Evolutionary conservation across 106 monocot genomes (phyloP).

Genomic region (Dendrobium nobile): DNA sequence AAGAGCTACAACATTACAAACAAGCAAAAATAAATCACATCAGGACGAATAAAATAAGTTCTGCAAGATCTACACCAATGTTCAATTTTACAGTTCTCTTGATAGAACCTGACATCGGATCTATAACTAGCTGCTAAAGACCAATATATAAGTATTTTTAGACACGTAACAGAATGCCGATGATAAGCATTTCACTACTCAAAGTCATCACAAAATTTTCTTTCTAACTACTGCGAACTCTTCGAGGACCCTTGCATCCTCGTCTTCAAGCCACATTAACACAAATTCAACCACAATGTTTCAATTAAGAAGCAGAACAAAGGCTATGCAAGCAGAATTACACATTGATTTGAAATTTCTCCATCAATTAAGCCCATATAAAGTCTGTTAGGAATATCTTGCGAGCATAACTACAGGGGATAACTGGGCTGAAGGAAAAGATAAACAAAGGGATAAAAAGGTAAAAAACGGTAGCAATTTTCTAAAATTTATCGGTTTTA

Average conservation of each 20-base stretch:
- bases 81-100: not conserved
- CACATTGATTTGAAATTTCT: not conserved
- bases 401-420: not conserved
- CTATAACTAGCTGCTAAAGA: not conserved
- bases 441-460: not conserved
- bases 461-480: not conserved
- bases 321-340: not conserved
- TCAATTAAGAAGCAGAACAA: not conserved
- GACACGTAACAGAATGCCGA: not conserved
- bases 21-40: not conserved
- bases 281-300: not conserved
- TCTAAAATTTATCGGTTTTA: not conserved
- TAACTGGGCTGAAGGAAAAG: not conserved
- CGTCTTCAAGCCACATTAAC: not conserved
- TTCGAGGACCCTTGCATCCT: not conserved
- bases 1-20: not conserved
- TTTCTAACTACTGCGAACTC: not conserved
- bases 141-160: not conserved
- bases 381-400: not conserved
- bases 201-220: not conserved
- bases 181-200: not conserved
- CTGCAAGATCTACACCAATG: not conserved
- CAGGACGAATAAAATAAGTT: not conserved
- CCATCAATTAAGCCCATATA: not conserved
- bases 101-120: not conserved